phyloP scores from a whole-genome alignment of 208 protist genomes.

The Trypanosoma conorhini region DNA sequence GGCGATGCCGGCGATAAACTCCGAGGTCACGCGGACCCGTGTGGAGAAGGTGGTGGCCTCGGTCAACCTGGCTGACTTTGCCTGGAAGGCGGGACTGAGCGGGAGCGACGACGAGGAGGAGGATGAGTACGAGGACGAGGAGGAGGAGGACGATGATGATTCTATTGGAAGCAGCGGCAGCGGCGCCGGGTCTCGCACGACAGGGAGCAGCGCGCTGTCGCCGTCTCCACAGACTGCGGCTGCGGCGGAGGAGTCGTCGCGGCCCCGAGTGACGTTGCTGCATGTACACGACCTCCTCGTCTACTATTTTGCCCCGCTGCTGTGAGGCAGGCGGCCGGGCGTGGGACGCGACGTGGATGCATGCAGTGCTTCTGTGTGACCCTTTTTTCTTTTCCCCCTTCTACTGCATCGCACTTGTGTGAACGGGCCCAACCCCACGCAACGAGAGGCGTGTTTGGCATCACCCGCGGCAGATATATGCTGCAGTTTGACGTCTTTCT shows the following conservation, averaged over 20 bases:
- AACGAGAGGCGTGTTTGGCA: background rate
- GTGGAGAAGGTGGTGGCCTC: slow-evolving; percentile 61
- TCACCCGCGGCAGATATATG: background rate
- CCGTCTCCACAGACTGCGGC: background rate
- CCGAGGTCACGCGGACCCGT: slow-evolving; percentile 58
- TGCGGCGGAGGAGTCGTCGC: background rate
- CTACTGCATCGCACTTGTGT: background rate
- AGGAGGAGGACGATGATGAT: slow-evolving; percentile 49
- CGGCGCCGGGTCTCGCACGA: background rate
- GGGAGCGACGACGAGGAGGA: slow-evolving; percentile 29
- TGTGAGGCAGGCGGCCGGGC: background rate
- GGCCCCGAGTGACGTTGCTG: slow-evolving; percentile 30
- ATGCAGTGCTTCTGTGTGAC: background rate
- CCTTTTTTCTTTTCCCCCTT: background rate
- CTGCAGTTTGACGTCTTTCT: background rate
- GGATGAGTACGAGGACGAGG: slow-evolving; percentile 26
- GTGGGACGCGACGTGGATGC: background rate
- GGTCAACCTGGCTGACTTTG: slow-evolving; percentile 61
- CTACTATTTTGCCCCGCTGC: slow-evolving; percentile 45
- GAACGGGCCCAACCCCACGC: background rate
- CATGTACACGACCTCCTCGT: slow-evolving; percentile 41
- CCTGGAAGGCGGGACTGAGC: slow-evolving; percentile 22
- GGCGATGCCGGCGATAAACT: slow-evolving; percentile 56
- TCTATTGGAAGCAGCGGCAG: slow-evolving; percentile 5
- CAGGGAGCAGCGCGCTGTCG: background rate